Conservation (phyloP, 495 filamentous ascomycete genomes). For the Pseudomonodictys pantanalensis region DNA sequence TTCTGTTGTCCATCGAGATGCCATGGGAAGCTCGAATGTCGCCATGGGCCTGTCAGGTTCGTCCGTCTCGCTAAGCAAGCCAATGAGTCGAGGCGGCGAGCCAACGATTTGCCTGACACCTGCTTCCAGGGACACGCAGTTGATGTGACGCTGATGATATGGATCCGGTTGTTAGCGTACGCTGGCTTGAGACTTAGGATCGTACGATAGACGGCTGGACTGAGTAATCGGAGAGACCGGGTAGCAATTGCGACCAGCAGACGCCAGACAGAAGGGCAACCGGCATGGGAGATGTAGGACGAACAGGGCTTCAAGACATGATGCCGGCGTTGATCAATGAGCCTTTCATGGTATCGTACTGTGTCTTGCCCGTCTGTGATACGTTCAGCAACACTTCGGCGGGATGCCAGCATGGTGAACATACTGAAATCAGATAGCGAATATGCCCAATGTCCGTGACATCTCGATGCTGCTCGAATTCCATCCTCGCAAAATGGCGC, state of each 20-base stretch:
- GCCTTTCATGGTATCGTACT: conserved; percentile 58
- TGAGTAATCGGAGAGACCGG: too few species aligned
- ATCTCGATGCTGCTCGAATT: conserved; percentile 69
- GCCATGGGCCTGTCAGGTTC: too few species aligned
- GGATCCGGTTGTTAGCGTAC: too few species aligned
- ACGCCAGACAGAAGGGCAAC: neutral
- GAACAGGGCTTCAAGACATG: neutral
- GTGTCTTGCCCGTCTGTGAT: conserved; percentile 51
- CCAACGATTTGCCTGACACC: too few species aligned
- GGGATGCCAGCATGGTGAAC: neutral
- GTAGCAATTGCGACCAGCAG: neutral
- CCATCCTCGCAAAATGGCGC: conserved; percentile 65
- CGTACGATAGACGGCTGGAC: too few species aligned
- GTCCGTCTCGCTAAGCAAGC: too few species aligned
- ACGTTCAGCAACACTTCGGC: neutral
- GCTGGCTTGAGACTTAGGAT: too few species aligned
- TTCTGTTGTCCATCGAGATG: too few species aligned
- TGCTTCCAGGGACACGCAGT: too few species aligned
- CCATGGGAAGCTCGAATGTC: too few species aligned
- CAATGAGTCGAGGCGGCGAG: too few species aligned
- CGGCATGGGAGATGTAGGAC: neutral
- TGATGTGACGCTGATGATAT: too few species aligned
- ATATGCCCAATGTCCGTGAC: conserved; percentile 67
- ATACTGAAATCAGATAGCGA: conserved; percentile 56
- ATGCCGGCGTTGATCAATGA: conserved; percentile 22